Evolutionary conservation across 768 basidiomycete genomes (phyloP), one percentile per base, ranked within the genome.

Genomic region (Lactarius evosmus): DNA sequence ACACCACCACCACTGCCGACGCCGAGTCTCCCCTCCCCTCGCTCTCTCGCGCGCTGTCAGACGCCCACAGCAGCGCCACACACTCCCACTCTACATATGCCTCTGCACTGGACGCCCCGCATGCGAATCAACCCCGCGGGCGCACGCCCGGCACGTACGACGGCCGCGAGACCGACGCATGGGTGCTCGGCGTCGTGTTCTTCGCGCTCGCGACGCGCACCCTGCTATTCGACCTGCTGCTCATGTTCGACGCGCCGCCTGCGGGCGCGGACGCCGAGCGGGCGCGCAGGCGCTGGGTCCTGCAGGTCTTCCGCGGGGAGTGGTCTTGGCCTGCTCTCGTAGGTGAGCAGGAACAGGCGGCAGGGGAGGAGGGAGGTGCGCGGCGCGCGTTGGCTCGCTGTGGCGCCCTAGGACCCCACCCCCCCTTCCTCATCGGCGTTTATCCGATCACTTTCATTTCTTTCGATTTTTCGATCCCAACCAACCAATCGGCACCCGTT

Each of bases 121-220:
- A 33, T 30, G 27, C 61, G 27, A 59, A 75, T 1, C 80, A 79
- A 69, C 78, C 81, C 14, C 79, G 77, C 1, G 76, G 78, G 3
- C 66, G 61, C 16, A 68, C 59, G 33, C 80, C 78, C 33, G 77
- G 78, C 54, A 77, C 80, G 34, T 95, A 95, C 74, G 92, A 96
- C 74, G 91, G 90, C 2, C 79, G 91, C 16, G 81, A 86, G 72
- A 94, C 91, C 57, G 93, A 95, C 72, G 85, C 88, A 14, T 95
- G 93, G 93, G 91, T 92, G 11, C 86, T 88, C 69, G 93, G 93
- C 1, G 88, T 94, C n/a, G 91, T 93, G 55, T 75, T 95, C 14
- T 96, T 85, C 73, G 90, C 88, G 38, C 78, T 95, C 56, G 81
- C 86, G 8, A 85, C 81, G 41, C 80, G 92, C 41, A 74, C 79